Conservation (phyloP, 768 basidiomycete genomes). For the Amanita exitialis region DNA sequence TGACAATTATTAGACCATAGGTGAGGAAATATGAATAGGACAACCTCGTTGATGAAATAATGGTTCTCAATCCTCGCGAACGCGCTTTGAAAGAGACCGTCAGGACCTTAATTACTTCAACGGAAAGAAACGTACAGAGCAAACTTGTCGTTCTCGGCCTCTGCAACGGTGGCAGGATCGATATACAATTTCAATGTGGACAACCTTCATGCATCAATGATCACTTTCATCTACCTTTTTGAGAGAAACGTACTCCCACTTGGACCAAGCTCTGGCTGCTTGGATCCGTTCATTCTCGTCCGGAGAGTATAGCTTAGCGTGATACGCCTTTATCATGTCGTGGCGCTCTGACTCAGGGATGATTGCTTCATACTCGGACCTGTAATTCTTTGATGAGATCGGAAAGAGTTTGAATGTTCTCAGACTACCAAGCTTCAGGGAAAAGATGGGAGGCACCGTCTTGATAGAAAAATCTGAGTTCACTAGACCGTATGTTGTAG, state of each 20-base stretch:
- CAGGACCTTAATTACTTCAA: neutral
- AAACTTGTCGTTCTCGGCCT: slow-evolving; percentile 64
- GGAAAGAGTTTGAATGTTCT: neutral
- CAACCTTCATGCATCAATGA: slow-evolving; percentile 45
- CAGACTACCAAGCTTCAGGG: slow-evolving; percentile 73
- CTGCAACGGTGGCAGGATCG: slow-evolving; percentile 56
- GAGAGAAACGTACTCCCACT: slow-evolving; percentile 68
- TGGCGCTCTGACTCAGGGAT: slow-evolving; percentile 75
- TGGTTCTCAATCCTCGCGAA: slow-evolving; percentile 89
- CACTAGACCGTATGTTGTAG: slow-evolving; percentile 25
- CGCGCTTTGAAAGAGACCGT: slow-evolving; percentile 35
- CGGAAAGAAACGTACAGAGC: slow-evolving; percentile 44
- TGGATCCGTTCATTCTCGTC: slow-evolving; percentile 54
- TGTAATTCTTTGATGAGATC: slow-evolving; percentile 16
- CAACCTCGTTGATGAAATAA: slow-evolving; percentile 75
- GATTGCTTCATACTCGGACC: slow-evolving; percentile 75
- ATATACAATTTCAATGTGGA: slow-evolving; percentile 66
- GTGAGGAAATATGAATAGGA: slow-evolving; percentile 11
- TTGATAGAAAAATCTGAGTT: slow-evolving; percentile 91
- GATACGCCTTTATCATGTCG: slow-evolving; percentile 80
- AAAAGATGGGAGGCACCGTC: slow-evolving; percentile 74
- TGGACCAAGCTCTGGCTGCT: slow-evolving; percentile 82
- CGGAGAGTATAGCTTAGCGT: slow-evolving; percentile 61
- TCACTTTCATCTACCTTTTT: neutral
- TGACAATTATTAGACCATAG: slow-evolving; percentile 16